Evolutionary conservation across 768 basidiomycete genomes (phyloP), one percentile per base, ranked within the genome.

Genomic region (Coprinopsis cinerea): DNA sequence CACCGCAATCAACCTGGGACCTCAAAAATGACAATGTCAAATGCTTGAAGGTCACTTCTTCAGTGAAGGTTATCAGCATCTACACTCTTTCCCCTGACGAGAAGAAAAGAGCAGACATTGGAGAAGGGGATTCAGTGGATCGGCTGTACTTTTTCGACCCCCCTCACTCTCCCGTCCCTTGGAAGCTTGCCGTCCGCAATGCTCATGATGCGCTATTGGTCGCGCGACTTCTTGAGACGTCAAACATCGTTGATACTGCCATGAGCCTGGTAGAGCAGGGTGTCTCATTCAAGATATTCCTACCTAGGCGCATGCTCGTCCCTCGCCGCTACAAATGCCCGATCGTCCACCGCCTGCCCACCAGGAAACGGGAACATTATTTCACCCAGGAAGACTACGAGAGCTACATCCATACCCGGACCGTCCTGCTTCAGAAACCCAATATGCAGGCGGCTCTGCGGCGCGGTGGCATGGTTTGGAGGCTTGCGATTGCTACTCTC

Each of bases 371-470:
- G 13, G 44, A 28, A 4, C 17, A 45, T 25, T 27, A 7, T 4
- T 45, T 45, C 26, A 45, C 44, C 3, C 26, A 30, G 25, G 26
- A 26, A 28, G 44, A 45, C 44, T 45, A 45, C 28, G 28, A 45
- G 10, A 27, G 18, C 25, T 45, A 45, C 26, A 3, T 45, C 14
- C 11, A 30, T 7, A 6, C 17, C 13, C 5, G 44, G 17, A 45
- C 25, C 25, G 17, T 30, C 3, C 5, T 45, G 17, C 26, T 45
- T 30, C 25, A 27, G 3, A 23, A 45, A 20, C 9, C 24, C 3
- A 27, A 47, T 13, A 47, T 47, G 46, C 46, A 47, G 17, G 46
- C 34, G 11, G 34, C 34, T 13, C 20, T 47, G 30, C 22, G 28
- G 17, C 28, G 46, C 4, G 46, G 46, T 11, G 46, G 46, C 5